A percentile compares a stretch with the other conserved stretches of the same genome.
Evolutionary conservation across 148 eudicot genomes (phyloP).

Genomic region (Cornus suecica): DNA sequence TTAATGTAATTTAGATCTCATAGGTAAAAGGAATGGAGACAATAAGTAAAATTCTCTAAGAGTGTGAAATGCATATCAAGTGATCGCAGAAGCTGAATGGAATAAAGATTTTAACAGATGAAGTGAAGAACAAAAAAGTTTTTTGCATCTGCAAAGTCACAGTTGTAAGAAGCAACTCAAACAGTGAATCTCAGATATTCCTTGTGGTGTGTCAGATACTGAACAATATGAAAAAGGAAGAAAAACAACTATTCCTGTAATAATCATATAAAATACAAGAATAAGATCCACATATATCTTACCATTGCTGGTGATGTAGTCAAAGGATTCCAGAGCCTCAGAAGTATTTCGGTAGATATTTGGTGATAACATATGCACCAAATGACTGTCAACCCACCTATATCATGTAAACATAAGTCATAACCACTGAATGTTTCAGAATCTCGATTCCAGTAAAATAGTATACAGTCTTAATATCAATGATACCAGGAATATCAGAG

Average conservation of each 20-base stretch:
- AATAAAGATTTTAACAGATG: background rate
- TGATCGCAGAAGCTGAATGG: background rate
- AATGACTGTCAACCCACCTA: constrained; percentile 74
- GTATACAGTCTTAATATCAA: background rate
- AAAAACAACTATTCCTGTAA: background rate
- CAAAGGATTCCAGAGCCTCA: constrained; percentile 76
- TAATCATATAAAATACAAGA: background rate
- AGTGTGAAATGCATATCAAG: background rate
- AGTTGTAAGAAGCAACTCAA: background rate
- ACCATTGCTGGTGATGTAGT: constrained; percentile 71
- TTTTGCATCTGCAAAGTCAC: background rate
- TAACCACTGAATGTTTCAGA: background rate
- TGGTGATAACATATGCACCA: constrained; percentile 74
- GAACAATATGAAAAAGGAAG: background rate
- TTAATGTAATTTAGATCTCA: background rate
- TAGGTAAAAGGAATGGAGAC: background rate
- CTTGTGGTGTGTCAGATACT: background rate
- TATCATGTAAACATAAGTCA: constrained; percentile 9
- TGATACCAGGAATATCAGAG: background rate
- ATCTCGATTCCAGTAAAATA: background rate
- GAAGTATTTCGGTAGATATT: constrained; percentile 64
- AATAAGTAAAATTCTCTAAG: background rate
- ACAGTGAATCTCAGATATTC: background rate
- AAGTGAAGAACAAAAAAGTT: background rate
- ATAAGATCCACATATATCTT: constrained; percentile 4